Percentiles rank a stretch among this genome's conserved stretches.
Conservation (phyloP, 2,329 filamentous ascomycete genomes). For the Calonectria hongkongensis region DNA sequence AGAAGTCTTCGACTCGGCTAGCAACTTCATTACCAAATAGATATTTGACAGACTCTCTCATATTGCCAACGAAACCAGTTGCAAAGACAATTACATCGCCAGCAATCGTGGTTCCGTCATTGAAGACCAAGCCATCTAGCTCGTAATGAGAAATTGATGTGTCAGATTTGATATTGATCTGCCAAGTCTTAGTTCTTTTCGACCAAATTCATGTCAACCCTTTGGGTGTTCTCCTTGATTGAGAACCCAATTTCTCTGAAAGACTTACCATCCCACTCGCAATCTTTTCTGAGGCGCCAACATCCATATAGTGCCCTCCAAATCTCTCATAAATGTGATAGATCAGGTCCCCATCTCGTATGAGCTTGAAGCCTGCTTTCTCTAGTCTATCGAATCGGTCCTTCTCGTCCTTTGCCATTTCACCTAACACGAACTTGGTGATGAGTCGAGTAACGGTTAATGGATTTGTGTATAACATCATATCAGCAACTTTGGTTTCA, state of each 20-base stretch:
- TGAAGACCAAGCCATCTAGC: not conserved
- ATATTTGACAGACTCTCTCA: not conserved
- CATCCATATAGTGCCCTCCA: not conserved
- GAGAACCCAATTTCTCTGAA: not conserved
- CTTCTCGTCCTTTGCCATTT: not conserved
- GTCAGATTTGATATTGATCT: not conserved
- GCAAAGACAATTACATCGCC: not conserved
- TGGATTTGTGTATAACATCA: not conserved
- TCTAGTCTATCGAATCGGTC: not conserved
- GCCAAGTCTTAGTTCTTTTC: too few species aligned
- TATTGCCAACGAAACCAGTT: not conserved
- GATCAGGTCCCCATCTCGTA: not conserved
- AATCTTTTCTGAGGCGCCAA: not conserved
- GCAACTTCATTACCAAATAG: not conserved
- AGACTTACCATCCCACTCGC: not conserved
- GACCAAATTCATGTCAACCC: too few species aligned
- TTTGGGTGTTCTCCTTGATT: too few species aligned
- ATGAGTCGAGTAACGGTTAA: not conserved
- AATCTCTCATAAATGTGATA: conserved; percentile 4
- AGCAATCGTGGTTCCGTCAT: not conserved
- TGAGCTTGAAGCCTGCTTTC: not conserved
- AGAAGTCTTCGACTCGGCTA: not conserved
- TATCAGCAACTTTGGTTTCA: not conserved
- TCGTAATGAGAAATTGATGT: not conserved
- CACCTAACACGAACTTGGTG: not conserved